A percentile compares a stretch with the other conserved stretches of the same genome.
phyloP scores from a whole-genome alignment of 2,329 filamentous ascomycete genomes.

The Talaromyces funiculosus region DNA sequence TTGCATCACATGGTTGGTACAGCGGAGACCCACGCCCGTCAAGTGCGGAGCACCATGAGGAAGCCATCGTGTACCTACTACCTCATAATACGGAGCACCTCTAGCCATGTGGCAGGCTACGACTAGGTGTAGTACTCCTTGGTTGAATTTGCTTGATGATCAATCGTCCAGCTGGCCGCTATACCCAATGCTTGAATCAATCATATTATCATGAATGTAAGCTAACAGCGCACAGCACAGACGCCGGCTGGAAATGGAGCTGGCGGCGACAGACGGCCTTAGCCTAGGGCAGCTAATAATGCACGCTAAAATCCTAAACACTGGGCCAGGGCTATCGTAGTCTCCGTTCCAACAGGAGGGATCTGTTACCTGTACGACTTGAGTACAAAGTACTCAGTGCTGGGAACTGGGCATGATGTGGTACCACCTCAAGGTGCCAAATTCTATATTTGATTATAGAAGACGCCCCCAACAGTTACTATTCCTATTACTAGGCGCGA shows the following conservation, averaged over 20 bases:
- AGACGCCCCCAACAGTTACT: neutral
- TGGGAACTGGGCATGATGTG: neutral
- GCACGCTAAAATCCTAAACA: conserved; percentile 11
- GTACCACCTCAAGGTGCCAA: neutral
- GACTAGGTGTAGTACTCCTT: neutral
- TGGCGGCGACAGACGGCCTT: conserved; percentile 30
- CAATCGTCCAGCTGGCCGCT: neutral
- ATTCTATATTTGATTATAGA: neutral
- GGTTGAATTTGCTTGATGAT: neutral
- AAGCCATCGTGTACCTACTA: neutral
- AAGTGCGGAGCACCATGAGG: neutral
- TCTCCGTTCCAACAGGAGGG: conserved; percentile 4
- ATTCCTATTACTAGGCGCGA: neutral
- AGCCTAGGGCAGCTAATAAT: conserved; percentile 21
- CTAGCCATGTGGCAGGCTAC: neutral
- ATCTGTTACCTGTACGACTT: neutral
- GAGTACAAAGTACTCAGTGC: neutral
- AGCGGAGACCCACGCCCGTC: neutral
- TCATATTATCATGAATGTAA: conserved; percentile 7
- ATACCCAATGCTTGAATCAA: neutral
- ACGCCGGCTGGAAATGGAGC: conserved; percentile 25
- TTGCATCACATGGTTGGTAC: neutral
- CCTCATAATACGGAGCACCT: neutral
- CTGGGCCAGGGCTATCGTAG: neutral
- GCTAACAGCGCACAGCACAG: conserved; percentile 19